Evolutionary conservation across 2,329 filamentous ascomycete genomes (phyloP).

Genomic region (Phaeomoniella chlamydospora): DNA sequence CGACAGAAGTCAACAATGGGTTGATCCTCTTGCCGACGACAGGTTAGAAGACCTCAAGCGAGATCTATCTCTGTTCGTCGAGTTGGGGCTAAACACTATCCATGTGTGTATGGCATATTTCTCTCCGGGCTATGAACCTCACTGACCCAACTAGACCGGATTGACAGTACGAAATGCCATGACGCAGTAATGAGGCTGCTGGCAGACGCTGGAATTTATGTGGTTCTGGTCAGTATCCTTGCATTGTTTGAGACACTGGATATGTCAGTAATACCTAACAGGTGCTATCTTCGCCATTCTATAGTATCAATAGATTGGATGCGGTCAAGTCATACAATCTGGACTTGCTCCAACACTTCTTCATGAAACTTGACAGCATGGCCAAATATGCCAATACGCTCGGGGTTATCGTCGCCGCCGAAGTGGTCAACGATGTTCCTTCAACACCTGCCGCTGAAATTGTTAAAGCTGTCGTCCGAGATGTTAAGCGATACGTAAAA

Average conservation of each 20-base stretch:
- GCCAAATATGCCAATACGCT: constrained; percentile 70
- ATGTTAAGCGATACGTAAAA: constrained; percentile 49
- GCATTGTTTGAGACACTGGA: too few relatives aligned
- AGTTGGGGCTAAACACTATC: constrained; percentile 75
- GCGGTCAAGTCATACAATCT: constrained; percentile 68
- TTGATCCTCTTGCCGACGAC: constrained; percentile 2
- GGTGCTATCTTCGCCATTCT: constrained; percentile 75
- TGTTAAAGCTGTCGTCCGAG: constrained; percentile 62
- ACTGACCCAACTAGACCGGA: too few relatives aligned
- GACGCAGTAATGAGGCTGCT: constrained; percentile 69
- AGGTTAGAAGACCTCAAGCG: constrained; percentile 32
- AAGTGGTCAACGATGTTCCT: constrained; percentile 55
- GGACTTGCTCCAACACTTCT: constrained; percentile 68
- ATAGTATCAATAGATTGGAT: constrained; percentile 65
- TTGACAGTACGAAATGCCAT: constrained; percentile 70
- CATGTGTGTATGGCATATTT: too few relatives aligned
- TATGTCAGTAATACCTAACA: too few relatives aligned
- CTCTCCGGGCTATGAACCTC: too few relatives aligned
- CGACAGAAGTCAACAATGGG: neutral
- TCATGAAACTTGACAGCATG: constrained; percentile 74
- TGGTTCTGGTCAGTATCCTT: constrained; percentile 74
- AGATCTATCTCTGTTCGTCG: constrained; percentile 66
- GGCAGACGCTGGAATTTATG: constrained; percentile 73
- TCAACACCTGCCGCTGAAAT: constrained; percentile 55
- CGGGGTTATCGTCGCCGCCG: constrained; percentile 68